Evolutionary conservation across 441 rosid genomes (phyloP).

Genomic region (Corymbia calophylla): DNA sequence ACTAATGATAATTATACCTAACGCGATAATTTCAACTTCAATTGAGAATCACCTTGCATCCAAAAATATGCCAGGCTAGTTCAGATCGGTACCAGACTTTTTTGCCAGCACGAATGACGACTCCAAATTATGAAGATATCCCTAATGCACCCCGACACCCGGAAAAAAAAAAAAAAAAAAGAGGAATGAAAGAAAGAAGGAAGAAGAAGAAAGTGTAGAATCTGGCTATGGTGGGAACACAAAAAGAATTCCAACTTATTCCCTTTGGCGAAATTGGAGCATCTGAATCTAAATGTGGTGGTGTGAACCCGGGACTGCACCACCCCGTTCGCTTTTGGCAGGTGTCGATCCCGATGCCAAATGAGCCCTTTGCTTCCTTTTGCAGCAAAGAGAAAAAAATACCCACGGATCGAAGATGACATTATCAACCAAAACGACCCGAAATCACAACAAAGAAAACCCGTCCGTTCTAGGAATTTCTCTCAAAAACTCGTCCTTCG

Average conservation of each 20-base stretch:
- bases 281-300: not conserved
- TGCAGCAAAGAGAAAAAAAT: not conserved
- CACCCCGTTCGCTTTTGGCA: not conserved
- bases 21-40: not conserved
- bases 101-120: not conserved
- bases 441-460: too few relatives aligned
- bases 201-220: not conserved
- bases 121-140: not conserved
- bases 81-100: not conserved
- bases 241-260: not conserved
- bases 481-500: too few relatives aligned
- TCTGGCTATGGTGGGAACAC: not conserved
- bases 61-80: accelerated
- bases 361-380: not conserved
- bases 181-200: not conserved
- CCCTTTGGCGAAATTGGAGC: not conserved
- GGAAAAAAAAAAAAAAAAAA: not conserved
- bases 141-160: not conserved
- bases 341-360: not conserved
- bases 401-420: not conserved
- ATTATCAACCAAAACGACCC: not conserved
- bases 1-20: not conserved
- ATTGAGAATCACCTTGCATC: not conserved
- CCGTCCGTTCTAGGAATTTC: too few relatives aligned
- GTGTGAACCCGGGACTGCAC: not conserved